Percentiles rank a stretch among this genome's conserved stretches.
Evolutionary conservation across 352 stramenopile species (phyloP).

Genomic region (Aphanomyces euteiches): DNA sequence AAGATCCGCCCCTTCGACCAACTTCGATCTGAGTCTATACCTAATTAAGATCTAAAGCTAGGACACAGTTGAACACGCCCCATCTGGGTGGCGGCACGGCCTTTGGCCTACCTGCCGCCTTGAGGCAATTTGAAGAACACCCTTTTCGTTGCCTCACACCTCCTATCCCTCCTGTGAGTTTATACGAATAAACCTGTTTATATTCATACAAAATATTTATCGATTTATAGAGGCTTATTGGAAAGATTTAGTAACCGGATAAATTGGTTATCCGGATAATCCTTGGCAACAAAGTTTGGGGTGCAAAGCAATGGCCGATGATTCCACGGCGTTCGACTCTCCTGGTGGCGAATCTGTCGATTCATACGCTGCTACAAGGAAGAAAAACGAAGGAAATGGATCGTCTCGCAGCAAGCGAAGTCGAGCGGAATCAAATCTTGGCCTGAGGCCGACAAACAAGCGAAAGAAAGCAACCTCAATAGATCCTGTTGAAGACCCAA

Average conservation of each 20-base stretch:
- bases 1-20: too few species aligned
- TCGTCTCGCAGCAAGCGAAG: constrained; percentile 11
- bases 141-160: too few species aligned
- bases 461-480: background rate
- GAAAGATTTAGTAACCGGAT: background rate
- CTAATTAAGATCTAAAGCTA: too few species aligned
- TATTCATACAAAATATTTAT: background rate
- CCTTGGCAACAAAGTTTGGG: constrained; percentile 17
- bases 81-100: too few species aligned
- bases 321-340: background rate
- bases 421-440: constrained; percentile 14
- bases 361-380: background rate
- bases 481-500: background rate
- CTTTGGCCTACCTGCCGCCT: too few species aligned
- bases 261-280: constrained; percentile 4
- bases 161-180: too few species aligned
- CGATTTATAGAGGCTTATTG: background rate
- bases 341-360: too few species aligned
- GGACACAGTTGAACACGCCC: too few species aligned
- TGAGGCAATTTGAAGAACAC: too few species aligned
- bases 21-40: too few species aligned
- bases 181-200: too few species aligned
- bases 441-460: constrained; percentile 21
- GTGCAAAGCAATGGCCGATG: constrained; percentile 16
- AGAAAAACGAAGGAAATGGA: background rate